Evolutionary conservation across 2,329 filamentous ascomycete species (phyloP).

Genomic region (Ceratocystis ficicola): DNA sequence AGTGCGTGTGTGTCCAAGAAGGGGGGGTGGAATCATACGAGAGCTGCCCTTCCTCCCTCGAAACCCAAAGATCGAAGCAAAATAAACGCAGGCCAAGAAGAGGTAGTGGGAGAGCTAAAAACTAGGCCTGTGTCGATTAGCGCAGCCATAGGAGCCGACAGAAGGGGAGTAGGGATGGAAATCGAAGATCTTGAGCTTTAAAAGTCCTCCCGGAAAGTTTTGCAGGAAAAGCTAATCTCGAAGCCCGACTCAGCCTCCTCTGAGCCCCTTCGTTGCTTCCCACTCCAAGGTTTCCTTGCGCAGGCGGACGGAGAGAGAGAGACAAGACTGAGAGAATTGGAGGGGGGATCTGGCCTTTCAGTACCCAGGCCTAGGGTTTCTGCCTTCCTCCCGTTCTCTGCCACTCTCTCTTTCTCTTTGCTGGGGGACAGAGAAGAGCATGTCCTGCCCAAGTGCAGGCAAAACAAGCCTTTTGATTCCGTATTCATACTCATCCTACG

Average conservation of each 20-base stretch:
- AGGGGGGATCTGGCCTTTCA: background rate
- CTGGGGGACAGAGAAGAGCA: background rate
- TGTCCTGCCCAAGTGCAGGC: background rate
- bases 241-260: background rate
- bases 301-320: background rate
- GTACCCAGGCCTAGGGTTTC: too few relatives aligned
- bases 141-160: background rate
- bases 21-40: too few relatives aligned
- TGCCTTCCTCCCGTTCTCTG: background rate
- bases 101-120: too few relatives aligned
- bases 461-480: background rate
- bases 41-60: too few relatives aligned
- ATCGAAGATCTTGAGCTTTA: slow-evolving; percentile 4
- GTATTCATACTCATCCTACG: background rate
- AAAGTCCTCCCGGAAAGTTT: slow-evolving; percentile 6
- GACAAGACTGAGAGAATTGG: background rate
- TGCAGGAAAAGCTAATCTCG: background rate
- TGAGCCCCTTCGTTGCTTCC: background rate
- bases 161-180: background rate
- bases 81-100: too few relatives aligned
- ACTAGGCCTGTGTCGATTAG: too few relatives aligned
- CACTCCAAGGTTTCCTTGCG: background rate
- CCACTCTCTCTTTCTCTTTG: background rate
- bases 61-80: too few relatives aligned
- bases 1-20: too few relatives aligned